phyloP scores from a whole-genome alignment of 177 flowering plant genomes.

The Vitis hybrid region DNA sequence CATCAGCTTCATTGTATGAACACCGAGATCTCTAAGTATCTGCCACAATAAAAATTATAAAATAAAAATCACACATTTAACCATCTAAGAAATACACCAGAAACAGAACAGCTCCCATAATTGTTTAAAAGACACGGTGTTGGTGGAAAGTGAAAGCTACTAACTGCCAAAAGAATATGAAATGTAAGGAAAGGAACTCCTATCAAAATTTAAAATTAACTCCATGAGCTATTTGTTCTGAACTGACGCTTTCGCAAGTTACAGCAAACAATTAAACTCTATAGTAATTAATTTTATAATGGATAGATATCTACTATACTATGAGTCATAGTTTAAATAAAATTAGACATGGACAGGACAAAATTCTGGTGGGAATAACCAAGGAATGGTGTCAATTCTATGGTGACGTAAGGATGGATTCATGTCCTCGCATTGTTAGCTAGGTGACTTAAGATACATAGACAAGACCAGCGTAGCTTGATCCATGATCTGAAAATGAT shows the following conservation, averaged over 20 bases:
- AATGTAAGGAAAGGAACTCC: background rate
- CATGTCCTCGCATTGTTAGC: background rate
- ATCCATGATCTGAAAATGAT: too few relatives aligned
- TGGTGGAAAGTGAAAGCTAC: background rate
- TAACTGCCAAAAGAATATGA: background rate
- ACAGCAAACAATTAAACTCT: background rate
- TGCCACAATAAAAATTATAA: slow-evolving; percentile 27
- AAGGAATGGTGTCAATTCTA: background rate
- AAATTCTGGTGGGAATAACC: background rate
- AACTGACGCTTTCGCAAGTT: background rate
- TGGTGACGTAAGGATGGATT: background rate
- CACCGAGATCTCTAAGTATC: slow-evolving; percentile 78
- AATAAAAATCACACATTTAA: background rate
- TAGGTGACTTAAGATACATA: background rate
- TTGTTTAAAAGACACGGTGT: background rate
- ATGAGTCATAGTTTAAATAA: background rate
- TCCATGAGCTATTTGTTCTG: background rate
- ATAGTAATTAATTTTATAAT: background rate
- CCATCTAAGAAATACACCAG: background rate
- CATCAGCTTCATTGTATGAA: slow-evolving; percentile 77
- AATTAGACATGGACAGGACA: background rate
- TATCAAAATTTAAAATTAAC: background rate
- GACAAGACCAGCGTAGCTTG: too few relatives aligned
- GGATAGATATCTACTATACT: background rate
- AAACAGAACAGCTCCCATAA: background rate